Evolutionary conservation across 2,329 filamentous ascomycete species (phyloP).

Genomic region (Botryotinia calthae): DNA sequence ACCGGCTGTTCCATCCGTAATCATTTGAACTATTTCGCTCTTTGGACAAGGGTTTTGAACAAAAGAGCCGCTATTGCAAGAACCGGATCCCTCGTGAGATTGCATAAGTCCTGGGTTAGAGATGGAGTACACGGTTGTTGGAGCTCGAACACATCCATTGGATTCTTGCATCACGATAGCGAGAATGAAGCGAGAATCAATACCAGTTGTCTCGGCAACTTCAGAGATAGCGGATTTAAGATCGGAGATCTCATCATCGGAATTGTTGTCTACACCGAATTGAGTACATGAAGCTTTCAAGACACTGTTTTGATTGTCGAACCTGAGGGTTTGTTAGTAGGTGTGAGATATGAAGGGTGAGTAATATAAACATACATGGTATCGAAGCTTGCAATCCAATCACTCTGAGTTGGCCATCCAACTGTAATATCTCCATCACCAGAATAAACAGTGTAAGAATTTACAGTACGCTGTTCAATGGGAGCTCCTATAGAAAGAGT

Average conservation of each 20-base stretch:
- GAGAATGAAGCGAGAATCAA: constrained; percentile 35
- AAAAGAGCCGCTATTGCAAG: constrained; percentile 27
- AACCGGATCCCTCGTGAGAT: constrained; percentile 25
- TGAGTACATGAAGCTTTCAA: constrained; percentile 19
- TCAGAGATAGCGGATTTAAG: constrained; percentile 22
- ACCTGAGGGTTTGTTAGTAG: constrained; percentile 9
- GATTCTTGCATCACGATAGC: constrained; percentile 40
- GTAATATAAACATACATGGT: constrained; percentile 19
- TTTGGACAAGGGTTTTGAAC: constrained; percentile 22
- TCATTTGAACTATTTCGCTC: constrained; percentile 35
- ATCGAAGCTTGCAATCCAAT: constrained; percentile 25
- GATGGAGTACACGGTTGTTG: constrained; percentile 22
- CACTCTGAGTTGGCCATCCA: constrained; percentile 24
- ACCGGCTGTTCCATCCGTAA: constrained; percentile 36
- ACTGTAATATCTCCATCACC: constrained; percentile 16
- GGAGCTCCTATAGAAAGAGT: constrained; percentile 26
- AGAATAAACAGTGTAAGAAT: constrained; percentile 21
- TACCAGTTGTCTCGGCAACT: constrained; percentile 21
- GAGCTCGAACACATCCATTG: constrained; percentile 32
- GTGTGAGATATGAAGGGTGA: no score
- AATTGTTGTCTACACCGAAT: constrained; percentile 16
- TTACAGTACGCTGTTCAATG: constrained; percentile 13
- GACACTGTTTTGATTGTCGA: constrained; percentile 5
- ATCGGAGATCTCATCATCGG: constrained; percentile 21
- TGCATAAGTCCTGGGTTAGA: constrained; percentile 36